These are phyloP conservation scores for Alternaria angustiovoidea DNA, from an alignment of 2,329 filamentous ascomycete species.

Conservation along the genomic window DNA sequence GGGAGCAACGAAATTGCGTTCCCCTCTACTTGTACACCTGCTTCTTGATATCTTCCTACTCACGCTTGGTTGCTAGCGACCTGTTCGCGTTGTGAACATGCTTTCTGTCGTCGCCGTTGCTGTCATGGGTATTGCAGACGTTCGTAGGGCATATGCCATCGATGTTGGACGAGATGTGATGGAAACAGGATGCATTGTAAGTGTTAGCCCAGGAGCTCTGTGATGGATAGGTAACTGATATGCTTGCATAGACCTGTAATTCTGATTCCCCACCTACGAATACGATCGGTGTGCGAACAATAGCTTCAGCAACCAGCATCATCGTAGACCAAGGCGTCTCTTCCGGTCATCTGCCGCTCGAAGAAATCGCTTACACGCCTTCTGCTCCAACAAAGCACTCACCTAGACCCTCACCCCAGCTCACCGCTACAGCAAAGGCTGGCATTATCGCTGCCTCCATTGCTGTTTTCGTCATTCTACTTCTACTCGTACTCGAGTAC, in stretches of 20 bases:
- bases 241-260: neutral
- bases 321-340: neutral
- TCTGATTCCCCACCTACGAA: neutral
- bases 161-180: neutral
- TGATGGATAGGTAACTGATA: neutral
- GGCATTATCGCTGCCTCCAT: conserved; percentile 14
- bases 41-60: neutral
- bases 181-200: neutral
- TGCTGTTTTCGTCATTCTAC: conserved; percentile 14
- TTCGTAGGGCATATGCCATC: conserved; percentile 31
- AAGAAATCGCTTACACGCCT: neutral
- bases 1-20: neutral
- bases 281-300: neutral
- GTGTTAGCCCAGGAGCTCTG: conserved; percentile 14
- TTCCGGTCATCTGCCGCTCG: neutral
- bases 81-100: conserved; percentile 3
- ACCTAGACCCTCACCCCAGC: neutral
- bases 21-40: neutral
- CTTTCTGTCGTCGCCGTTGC: conserved; percentile 1
- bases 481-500: conserved; percentile 19
- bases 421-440: conserved; percentile 15
- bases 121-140: neutral
- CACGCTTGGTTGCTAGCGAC: neutral
- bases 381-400: conserved; percentile 1
- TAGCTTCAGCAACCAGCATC: neutral